These are phyloP conservation scores for Salix arbutifolia DNA, from an alignment of 345 rosid genomes.

Conservation along the genomic window DNA sequence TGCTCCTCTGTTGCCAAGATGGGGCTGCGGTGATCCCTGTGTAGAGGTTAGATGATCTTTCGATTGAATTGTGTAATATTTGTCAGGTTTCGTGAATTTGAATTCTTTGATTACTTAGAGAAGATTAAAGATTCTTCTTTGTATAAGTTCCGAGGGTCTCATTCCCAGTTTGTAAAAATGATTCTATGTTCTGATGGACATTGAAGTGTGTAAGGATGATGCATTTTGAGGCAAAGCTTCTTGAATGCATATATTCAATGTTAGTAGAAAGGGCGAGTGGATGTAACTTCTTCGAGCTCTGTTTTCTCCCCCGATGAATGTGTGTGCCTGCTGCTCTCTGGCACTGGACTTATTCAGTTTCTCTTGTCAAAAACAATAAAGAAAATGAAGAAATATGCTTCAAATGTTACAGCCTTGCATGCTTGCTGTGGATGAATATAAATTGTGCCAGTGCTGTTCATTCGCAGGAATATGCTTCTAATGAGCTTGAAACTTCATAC, in stretches of 20 bases:
- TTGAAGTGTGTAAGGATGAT: neutral
- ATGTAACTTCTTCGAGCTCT: neutral
- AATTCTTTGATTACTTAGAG: constrained; percentile 18
- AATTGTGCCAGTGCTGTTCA: neutral
- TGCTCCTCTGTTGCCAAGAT: constrained; percentile 6
- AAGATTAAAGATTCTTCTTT: constrained; percentile 10
- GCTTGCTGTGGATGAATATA: neutral
- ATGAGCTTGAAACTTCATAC: too few relatives aligned
- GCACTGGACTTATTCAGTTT: neutral
- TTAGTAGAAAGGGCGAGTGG: neutral
- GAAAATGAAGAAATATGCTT: neutral
- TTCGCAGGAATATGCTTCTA: too few relatives aligned
- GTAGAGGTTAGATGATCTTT: constrained; percentile 17
- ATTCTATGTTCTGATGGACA: constrained; percentile 9
- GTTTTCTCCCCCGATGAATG: neutral
- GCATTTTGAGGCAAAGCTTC: neutral
- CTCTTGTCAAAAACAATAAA: neutral
- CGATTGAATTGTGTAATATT: constrained; percentile 12
- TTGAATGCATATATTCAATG: neutral
- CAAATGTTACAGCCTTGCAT: neutral
- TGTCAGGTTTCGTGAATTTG: constrained; percentile 17
- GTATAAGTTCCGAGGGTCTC: constrained; percentile 14
- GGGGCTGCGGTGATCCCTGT: constrained; percentile 10
- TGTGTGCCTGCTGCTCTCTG: neutral
- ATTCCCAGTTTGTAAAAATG: constrained; percentile 22